Evolutionary conservation across 495 filamentous ascomycete genomes (phyloP).

Genomic region (Penicillium egyptiacum): DNA sequence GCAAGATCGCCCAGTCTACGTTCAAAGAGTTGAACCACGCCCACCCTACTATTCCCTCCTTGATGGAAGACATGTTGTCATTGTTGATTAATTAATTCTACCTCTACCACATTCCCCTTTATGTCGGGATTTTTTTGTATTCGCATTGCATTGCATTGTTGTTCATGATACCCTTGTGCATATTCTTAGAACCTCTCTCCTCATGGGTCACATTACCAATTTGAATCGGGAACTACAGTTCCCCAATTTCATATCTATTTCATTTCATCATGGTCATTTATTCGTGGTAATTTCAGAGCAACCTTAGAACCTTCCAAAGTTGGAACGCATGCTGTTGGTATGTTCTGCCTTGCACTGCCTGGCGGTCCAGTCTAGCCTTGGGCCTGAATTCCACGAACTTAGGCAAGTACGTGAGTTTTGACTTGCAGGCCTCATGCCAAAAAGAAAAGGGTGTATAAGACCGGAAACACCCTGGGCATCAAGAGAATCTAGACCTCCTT

Average conservation of each 20-base stretch:
- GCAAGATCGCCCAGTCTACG: slow-evolving; percentile 31
- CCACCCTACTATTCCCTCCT: slow-evolving; percentile 23
- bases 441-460: not conserved
- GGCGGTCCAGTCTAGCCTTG: not conserved
- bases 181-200: slow-evolving; percentile 21
- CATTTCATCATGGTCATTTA: not conserved
- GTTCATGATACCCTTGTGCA: slow-evolving; percentile 38
- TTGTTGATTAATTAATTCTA: slow-evolving; percentile 33
- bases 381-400: not conserved
- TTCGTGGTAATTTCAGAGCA: not conserved
- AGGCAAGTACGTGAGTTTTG: not conserved
- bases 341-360: slow-evolving; percentile 11
- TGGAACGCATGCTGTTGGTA: slow-evolving; percentile 5
- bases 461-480: not conserved
- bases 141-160: slow-evolving; percentile 12
- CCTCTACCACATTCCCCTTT: not conserved
- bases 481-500: slow-evolving; percentile 32
- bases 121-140: slow-evolving; percentile 5
- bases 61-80: slow-evolving; percentile 31
- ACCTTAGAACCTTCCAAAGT: not conserved
- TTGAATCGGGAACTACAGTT: slow-evolving; percentile 1
- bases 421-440: not conserved
- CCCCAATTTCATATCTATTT: slow-evolving; percentile 4
- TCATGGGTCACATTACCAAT: slow-evolving; percentile 8
- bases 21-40: slow-evolving; percentile 26